Conservation (phyloP, 192 early-diverging fungal species). For the Linnemannia elongata region DNA sequence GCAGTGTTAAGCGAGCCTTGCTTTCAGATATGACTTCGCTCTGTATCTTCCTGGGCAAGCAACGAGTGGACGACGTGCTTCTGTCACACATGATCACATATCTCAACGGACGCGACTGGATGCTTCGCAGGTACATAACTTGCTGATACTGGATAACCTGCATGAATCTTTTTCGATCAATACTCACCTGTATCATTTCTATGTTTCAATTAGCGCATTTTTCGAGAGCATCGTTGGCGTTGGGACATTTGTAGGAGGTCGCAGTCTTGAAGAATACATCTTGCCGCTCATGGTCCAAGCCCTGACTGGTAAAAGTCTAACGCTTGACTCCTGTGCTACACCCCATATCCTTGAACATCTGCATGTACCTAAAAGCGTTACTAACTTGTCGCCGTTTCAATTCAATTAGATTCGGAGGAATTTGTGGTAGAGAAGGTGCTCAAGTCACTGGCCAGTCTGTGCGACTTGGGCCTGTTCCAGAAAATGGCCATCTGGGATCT, state of each 20-base stretch:
- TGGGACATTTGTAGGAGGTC: slow-evolving; percentile 87
- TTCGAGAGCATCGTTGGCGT: slow-evolving; percentile 95
- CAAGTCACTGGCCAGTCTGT: slow-evolving; percentile 82
- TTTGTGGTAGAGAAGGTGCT: slow-evolving; percentile 94
- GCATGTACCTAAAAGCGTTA: not conserved
- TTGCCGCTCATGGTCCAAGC: slow-evolving; percentile 93
- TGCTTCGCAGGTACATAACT: slow-evolving; percentile 78
- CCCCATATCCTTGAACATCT: not conserved
- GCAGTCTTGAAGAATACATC: slow-evolving; percentile 92
- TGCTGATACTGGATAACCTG: not conserved
- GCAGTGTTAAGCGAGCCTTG: slow-evolving; percentile 88
- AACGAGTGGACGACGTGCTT: slow-evolving; percentile 85
- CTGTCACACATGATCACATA: slow-evolving; percentile 97
- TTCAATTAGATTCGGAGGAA: slow-evolving; percentile 82
- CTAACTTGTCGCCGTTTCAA: not conserved
- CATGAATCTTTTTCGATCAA: not conserved
- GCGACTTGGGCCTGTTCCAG: slow-evolving; percentile 81
- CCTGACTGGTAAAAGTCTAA: slow-evolving; percentile 67
- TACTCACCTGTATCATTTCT: not conserved
- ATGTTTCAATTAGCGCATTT: slow-evolving; percentile 77
- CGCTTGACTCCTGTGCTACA: not conserved
- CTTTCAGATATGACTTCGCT: slow-evolving; percentile 85
- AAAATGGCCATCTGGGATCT: slow-evolving; percentile 85
- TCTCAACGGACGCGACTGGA: slow-evolving; percentile 96
- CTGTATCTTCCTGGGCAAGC: slow-evolving; percentile 87